phyloP scores from a whole-genome alignment of 768 basidiomycete species.

The Fomitopsis pulvina region DNA sequence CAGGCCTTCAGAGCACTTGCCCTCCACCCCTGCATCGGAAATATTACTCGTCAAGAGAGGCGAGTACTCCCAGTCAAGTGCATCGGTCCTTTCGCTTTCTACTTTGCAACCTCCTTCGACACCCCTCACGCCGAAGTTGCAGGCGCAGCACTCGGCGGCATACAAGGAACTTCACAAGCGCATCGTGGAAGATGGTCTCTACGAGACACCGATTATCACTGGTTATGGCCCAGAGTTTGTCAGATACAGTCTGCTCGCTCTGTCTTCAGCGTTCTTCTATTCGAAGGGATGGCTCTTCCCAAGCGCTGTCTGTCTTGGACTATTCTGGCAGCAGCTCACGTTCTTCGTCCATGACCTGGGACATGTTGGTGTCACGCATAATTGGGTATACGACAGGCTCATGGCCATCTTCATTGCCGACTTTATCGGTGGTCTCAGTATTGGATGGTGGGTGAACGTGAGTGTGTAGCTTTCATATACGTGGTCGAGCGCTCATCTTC shows the following conservation, averaged over 20 bases:
- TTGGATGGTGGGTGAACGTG: conserved; percentile 98
- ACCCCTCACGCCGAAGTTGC: conserved; percentile 45
- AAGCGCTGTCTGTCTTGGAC: conserved; percentile 78
- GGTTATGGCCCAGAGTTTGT: conserved; percentile 87
- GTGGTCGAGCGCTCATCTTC: neutral
- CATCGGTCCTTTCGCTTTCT: conserved; percentile 34
- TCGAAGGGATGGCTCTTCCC: conserved; percentile 54
- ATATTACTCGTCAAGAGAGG: conserved; percentile 55
- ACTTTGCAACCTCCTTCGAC: conserved; percentile 50
- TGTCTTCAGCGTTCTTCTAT: conserved; percentile 56
- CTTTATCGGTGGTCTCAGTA: conserved; percentile 86
- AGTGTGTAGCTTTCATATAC: conserved; percentile 31
- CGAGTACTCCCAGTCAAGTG: conserved; percentile 10
- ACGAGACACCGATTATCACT: conserved; percentile 72
- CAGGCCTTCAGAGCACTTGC: conserved; percentile 22
- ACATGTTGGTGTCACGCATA: conserved; percentile 88
- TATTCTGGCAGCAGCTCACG: conserved; percentile 93
- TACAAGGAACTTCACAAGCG: conserved; percentile 76
- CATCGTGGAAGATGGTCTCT: conserved; percentile 74
- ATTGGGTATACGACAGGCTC: conserved; percentile 75
- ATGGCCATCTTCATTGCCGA: conserved; percentile 77
- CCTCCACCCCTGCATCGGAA: conserved; percentile 32
- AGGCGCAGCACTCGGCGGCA: conserved; percentile 64
- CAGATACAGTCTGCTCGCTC: conserved; percentile 68
- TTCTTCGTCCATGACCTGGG: conserved; percentile 94